Evolutionary conservation across 352 stramenopile genomes (phyloP).

Genomic region (Phytophthora megakarya): DNA sequence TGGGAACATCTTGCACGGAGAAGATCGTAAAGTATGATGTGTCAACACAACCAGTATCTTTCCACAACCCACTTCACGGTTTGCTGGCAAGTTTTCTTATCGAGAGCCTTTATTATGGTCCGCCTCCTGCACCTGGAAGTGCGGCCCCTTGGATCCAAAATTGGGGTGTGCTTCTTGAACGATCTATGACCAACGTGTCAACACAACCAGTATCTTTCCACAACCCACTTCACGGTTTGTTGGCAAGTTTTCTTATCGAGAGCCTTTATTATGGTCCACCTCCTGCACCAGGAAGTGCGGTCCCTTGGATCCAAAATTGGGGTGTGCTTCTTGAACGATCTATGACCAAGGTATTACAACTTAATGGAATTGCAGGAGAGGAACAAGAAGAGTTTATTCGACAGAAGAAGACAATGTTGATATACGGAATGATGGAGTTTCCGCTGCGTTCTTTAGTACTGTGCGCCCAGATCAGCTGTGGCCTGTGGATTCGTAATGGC

Average conservation of each 20-base stretch:
- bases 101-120: conserved; percentile 74
- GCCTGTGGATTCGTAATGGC: conserved; percentile 86
- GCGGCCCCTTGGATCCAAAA: conserved; percentile 45
- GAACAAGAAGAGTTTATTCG: conserved; percentile 30
- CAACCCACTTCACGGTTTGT: conserved; percentile 86
- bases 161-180: conserved; percentile 56
- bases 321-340: conserved; percentile 52
- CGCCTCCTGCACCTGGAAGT: conserved; percentile 25
- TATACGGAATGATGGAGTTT: conserved; percentile 80
- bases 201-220: conserved; percentile 89
- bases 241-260: conserved; percentile 84
- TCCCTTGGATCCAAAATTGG: conserved; percentile 58
- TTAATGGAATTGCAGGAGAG: conserved; percentile 28
- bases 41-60: conserved; percentile 76
- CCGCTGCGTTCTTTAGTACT: conserved; percentile 77
- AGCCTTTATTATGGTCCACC: conserved; percentile 64
- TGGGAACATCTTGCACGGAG: conserved; percentile 44
- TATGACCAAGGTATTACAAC: conserved; percentile 40
- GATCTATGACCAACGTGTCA: conserved; percentile 69
- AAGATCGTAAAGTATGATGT: conserved; percentile 84
- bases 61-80: conserved; percentile 90
- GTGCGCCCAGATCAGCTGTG: conserved; percentile 77
- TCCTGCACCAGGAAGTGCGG: conserved; percentile 18
- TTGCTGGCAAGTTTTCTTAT: conserved; percentile 81
- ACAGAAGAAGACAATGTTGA: conserved; percentile 63